These are phyloP conservation scores for Hirsutella minnesotensis DNA, from an alignment of 2,329 filamentous ascomycete genomes.

Conservation along the genomic window DNA sequence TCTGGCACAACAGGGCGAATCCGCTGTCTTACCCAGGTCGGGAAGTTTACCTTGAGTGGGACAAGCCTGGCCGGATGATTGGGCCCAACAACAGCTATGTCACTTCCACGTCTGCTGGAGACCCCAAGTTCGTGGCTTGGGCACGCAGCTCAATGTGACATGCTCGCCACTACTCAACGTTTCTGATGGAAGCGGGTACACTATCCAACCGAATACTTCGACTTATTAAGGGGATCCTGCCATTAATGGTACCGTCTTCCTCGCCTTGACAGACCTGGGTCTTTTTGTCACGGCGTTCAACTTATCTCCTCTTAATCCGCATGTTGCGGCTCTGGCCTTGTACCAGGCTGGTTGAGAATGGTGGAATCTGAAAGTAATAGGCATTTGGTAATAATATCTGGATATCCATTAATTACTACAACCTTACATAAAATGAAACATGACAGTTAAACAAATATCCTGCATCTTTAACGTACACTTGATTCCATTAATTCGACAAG, in stretches of 20 bases:
- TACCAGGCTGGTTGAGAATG: slow-evolving; percentile 60
- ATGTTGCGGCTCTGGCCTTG: slow-evolving; percentile 61
- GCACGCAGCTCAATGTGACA: slow-evolving; percentile 64
- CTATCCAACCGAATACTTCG: slow-evolving; percentile 59
- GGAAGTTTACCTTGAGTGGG: slow-evolving; percentile 61
- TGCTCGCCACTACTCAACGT: slow-evolving; percentile 49
- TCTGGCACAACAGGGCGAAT: slow-evolving; percentile 55
- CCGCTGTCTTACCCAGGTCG: slow-evolving; percentile 67
- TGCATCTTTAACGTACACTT: too few relatives aligned
- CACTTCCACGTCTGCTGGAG: slow-evolving; percentile 46
- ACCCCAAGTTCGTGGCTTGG: slow-evolving; percentile 61
- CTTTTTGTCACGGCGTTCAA: slow-evolving; percentile 67
- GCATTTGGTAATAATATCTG: too few relatives aligned
- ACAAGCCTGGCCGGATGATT: slow-evolving; percentile 52
- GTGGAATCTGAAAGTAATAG: neutral
- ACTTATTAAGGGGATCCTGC: slow-evolving; percentile 58
- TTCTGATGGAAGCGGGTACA: slow-evolving; percentile 46
- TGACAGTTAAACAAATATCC: too few relatives aligned
- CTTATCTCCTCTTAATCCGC: slow-evolving; percentile 59
- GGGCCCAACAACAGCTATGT: slow-evolving; percentile 78
- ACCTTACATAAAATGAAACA: too few relatives aligned
- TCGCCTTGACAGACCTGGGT: slow-evolving; percentile 61
- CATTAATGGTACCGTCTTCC: slow-evolving; percentile 69
- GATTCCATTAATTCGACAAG: too few relatives aligned
- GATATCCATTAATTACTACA: too few relatives aligned